Evolutionary conservation across 2,329 filamentous ascomycete genomes (phyloP), one percentile per base, ranked within the genome.

Genomic region (Diplocarpon mali): DNA sequence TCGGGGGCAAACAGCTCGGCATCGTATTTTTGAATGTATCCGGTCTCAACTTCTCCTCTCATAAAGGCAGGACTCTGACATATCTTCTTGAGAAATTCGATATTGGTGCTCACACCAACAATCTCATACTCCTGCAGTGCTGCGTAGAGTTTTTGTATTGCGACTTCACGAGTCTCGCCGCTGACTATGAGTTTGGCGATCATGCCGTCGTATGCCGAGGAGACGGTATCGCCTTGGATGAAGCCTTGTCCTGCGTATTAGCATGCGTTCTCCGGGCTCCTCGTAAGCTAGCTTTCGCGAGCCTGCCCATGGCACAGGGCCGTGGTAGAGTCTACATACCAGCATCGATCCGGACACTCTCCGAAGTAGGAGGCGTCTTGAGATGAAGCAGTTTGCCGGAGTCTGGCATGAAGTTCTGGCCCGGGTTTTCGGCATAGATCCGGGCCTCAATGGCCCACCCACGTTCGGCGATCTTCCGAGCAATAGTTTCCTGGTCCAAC

Each of bases 131-230:
- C 75, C 53, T 86, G 82, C 10, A 98, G 69, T 0, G 92, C 89
- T 3, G 80, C 70, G 31, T 80, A 78, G 47, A 98, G 72, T 63
- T 86, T 93, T 47, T 85, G 80, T 40, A 98, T 82, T 3, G 89
- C 86, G 20, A 84, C 82, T 60, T 83, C 76, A 48, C 92, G 76
- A 45, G 83, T 83, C 13, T 78, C 75, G 0, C 85, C 92, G 46
- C 85, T 78, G 5, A 96, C 87, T 56, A 98, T 98, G 42, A 98
- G 75, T 67, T 98, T 98, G 36, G 92, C 86, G 54, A 98, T 95
- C 92, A 98, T 98, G 24, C 92, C 92, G 57, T 98, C 92, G 64
- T 98, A 98, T 44, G 92, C 85, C 47, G 90, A 86, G 0, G 89
- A 93, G 2, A 98, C 85, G 51, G 87, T 86, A 61, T 95, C 90